Percentiles rank a stretch among this genome's conserved stretches.
phyloP scores from a whole-genome alignment of 2,329 filamentous ascomycete genomes.

The Lasiodiplodia sp. region DNA sequence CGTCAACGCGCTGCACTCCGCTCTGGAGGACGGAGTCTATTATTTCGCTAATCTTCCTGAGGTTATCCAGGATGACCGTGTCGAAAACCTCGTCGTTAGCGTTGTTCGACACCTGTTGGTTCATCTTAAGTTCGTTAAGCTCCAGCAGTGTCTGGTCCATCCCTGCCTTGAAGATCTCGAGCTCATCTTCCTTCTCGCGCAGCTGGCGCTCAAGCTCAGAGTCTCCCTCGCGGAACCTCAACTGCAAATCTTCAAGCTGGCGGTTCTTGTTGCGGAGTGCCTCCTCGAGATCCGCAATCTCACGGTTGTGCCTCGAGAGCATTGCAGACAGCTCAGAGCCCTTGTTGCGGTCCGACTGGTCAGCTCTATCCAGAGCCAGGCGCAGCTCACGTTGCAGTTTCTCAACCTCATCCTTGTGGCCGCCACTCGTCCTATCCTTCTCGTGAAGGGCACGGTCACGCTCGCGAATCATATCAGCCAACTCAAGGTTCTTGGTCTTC shows the following conservation, averaged over 20 bases:
- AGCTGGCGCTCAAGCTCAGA: slow-evolving; percentile 86
- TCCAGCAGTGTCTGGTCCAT: slow-evolving; percentile 97
- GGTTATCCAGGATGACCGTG: slow-evolving; percentile 81
- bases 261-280: slow-evolving; percentile 85
- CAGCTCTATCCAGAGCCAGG: slow-evolving; percentile 87
- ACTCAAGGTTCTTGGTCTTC: slow-evolving; percentile 98
- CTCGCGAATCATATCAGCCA: slow-evolving; percentile 98
- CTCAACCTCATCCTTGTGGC: slow-evolving; percentile 91
- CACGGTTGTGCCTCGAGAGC: slow-evolving; percentile 94
- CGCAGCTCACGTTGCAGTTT: slow-evolving; percentile 93
- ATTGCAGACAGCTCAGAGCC: slow-evolving; percentile 94
- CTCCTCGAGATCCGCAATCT: slow-evolving; percentile 96
- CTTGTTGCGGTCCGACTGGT: slow-evolving; percentile 91
- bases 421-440: slow-evolving; percentile 84
- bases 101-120: slow-evolving; percentile 70
- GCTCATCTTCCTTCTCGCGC: slow-evolving; percentile 94
- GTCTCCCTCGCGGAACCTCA: slow-evolving; percentile 79
- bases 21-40: slow-evolving; percentile 96
- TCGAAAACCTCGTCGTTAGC: slow-evolving; percentile 92
- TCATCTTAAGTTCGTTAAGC: slow-evolving; percentile 80
- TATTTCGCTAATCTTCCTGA: slow-evolving; percentile 95
- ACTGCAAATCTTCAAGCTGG: slow-evolving; percentile 82
- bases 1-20: slow-evolving; percentile 91
- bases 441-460: slow-evolving; percentile 92
- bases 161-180: slow-evolving; percentile 96